These are phyloP conservation scores for Monosporozyma servazzii DNA, from an alignment of 805 yeast genomes.

Conservation along the genomic window DNA sequence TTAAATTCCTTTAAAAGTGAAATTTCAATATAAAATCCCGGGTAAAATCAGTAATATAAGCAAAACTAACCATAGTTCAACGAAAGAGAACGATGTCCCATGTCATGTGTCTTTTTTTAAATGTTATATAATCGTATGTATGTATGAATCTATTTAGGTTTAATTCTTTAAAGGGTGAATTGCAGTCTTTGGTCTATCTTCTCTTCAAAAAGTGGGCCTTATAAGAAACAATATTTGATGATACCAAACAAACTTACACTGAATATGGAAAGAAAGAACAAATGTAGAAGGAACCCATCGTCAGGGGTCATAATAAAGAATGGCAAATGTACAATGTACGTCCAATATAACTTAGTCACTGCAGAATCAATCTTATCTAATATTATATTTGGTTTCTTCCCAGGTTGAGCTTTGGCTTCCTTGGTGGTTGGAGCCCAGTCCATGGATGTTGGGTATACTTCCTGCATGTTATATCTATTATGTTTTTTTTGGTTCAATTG, in stretches of 20 bases:
- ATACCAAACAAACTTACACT: slow-evolving; percentile 34
- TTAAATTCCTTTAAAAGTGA: background rate
- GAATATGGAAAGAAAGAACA: slow-evolving; percentile 31
- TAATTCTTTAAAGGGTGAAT: background rate
- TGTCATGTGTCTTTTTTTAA: background rate
- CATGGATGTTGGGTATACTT: background rate
- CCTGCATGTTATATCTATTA: background rate
- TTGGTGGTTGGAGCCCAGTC: slow-evolving; percentile 9
- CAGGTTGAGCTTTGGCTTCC: slow-evolving; percentile 10
- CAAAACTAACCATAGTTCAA: background rate
- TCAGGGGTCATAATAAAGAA: slow-evolving; percentile 36
- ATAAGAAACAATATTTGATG: slow-evolving; percentile 23
- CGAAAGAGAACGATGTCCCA: background rate
- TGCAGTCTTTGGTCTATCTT: background rate
- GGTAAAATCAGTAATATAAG: background rate
- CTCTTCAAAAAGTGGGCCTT: background rate
- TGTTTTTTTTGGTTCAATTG: background rate
- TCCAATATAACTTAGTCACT: slow-evolving; percentile 31
- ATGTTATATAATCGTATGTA: background rate
- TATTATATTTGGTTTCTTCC: slow-evolving; percentile 8
- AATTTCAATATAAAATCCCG: background rate
- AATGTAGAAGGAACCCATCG: slow-evolving; percentile 35
- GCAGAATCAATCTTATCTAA: slow-evolving; percentile 16
- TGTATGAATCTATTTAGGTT: background rate
- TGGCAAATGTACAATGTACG: slow-evolving; percentile 37